phyloP scores from a whole-genome alignment of 306 rosid genomes.

The Fagus crenata region DNA sequence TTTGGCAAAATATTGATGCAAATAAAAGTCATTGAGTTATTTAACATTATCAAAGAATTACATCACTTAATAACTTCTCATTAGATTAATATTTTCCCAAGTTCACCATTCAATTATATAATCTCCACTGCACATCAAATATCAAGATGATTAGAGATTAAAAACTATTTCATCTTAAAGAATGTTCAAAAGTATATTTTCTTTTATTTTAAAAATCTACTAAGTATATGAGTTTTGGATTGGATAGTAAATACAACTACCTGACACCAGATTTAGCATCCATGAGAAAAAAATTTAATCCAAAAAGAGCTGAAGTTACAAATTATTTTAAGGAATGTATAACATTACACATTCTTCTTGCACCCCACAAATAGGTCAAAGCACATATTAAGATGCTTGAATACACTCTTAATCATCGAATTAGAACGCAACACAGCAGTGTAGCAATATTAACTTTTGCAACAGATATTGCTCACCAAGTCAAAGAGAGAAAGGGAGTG shows the following conservation, averaged over 20 bases:
- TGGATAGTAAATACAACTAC: neutral
- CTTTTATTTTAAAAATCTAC: neutral
- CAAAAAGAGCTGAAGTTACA: too few species aligned
- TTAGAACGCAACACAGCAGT: too few species aligned
- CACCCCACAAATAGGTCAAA: too few species aligned
- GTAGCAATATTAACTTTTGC: too few species aligned
- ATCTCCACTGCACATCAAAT: neutral
- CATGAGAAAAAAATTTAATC: neutral
- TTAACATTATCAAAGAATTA: neutral
- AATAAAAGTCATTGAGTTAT: too few species aligned
- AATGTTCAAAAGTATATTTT: neutral
- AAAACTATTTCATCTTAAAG: neutral
- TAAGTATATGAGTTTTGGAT: neutral
- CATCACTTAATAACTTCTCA: neutral
- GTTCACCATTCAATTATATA: neutral
- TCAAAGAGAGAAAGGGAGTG: neutral
- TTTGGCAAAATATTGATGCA: too few species aligned
- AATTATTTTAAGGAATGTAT: too few species aligned
- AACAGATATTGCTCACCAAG: neutral
- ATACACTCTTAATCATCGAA: too few species aligned
- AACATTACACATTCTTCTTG: too few species aligned
- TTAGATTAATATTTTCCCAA: too few species aligned
- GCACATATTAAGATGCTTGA: too few species aligned
- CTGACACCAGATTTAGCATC: neutral
- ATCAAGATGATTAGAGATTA: neutral